Percentiles rank a stretch among this genome's conserved stretches.
phyloP scores from a whole-genome alignment of 1,284 basidiomycete genomes.

The Fomitopsis schrenkii region DNA sequence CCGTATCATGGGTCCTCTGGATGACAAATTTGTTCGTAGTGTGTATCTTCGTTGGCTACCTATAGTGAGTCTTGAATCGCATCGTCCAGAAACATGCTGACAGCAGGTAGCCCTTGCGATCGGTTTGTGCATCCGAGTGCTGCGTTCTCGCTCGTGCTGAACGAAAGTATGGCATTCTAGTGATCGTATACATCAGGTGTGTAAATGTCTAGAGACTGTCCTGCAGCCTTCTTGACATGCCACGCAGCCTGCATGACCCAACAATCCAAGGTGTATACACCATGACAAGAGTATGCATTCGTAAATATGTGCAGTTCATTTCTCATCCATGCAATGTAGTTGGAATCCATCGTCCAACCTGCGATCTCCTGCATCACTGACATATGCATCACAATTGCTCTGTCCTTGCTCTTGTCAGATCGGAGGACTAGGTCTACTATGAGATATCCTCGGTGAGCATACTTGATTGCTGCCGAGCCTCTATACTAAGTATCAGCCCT shows the following conservation, averaged over 20 bases:
- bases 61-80: background rate
- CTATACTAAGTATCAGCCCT: background rate
- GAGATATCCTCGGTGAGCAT: background rate
- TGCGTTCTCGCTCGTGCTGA: background rate
- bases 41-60: background rate
- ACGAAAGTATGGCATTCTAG: background rate
- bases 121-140: background rate
- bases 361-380: background rate
- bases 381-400: background rate
- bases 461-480: background rate
- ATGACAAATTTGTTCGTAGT: background rate
- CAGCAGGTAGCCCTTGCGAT: background rate
- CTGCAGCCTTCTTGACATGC: background rate
- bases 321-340: background rate
- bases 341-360: background rate
- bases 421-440: background rate
- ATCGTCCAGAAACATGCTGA: background rate
- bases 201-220: background rate
- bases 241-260: background rate
- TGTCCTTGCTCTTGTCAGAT: background rate
- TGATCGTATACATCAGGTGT: background rate
- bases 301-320: background rate
- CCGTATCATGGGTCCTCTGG: background rate
- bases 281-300: background rate
- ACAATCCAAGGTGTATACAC: background rate